Conservation (phyloP, 176 grass and related monocot genomes). For the Coix lacrymajobi region DNA sequence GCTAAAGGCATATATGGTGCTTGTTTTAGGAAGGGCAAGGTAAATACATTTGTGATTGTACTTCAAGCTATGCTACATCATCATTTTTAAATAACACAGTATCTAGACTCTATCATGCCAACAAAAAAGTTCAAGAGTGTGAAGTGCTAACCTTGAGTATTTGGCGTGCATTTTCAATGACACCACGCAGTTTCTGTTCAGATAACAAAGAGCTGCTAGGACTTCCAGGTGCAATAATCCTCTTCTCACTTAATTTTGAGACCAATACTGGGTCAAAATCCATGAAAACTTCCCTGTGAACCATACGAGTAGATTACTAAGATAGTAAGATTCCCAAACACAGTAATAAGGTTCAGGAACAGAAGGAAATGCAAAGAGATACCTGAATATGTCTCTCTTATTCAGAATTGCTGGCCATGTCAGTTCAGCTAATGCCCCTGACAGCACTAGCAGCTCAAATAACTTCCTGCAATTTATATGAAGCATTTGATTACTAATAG, state of each 20-base stretch:
- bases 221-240: constrained; percentile 68
- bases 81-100: background rate
- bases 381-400: constrained; percentile 90
- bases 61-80: background rate
- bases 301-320: constrained; percentile 12
- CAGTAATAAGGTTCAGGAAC: background rate
- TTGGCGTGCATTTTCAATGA: constrained; percentile 85
- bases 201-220: constrained; percentile 68
- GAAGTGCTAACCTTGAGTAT: constrained; percentile 66
- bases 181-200: constrained; percentile 73
- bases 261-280: constrained; percentile 77
- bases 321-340: background rate
- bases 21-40: background rate
- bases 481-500: constrained; percentile 14
- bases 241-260: constrained; percentile 89
- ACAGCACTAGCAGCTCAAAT: constrained; percentile 90
- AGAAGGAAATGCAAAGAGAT: constrained; percentile 22
- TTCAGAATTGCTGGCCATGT: constrained; percentile 88
- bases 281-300: constrained; percentile 87
- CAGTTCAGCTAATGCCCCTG: constrained; percentile 87
- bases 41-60: background rate
- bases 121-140: background rate
- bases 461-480: constrained; percentile 63
- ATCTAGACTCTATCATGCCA: background rate
- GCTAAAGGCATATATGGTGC: background rate